Evolutionary conservation across 2,329 filamentous ascomycete genomes (phyloP).

Genomic region (Ceratocystiopsis sp.): DNA sequence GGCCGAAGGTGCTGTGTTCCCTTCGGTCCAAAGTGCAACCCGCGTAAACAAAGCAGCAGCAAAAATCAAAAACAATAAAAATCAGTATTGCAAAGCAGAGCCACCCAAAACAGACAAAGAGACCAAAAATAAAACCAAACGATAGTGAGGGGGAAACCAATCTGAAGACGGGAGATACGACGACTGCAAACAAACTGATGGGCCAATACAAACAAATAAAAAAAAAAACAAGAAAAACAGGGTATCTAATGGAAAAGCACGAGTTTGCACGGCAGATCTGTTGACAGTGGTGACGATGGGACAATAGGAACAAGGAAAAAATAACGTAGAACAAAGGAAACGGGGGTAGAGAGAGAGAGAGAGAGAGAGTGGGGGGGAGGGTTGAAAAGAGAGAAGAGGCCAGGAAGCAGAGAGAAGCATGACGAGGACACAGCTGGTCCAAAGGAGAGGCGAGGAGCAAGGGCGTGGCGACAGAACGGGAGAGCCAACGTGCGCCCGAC

Average conservation of each 20-base stretch:
- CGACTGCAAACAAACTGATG: not conserved
- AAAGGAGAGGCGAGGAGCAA: not conserved
- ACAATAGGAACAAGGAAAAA: not conserved
- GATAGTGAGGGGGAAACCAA: not conserved
- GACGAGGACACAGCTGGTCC: not conserved
- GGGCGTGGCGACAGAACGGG: no score
- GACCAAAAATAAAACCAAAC: not conserved
- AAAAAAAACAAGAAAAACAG: not conserved
- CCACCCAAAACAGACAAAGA: not conserved
- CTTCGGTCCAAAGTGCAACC: no score
- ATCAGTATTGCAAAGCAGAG: no score
- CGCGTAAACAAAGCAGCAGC: no score
- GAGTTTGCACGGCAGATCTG: not conserved
- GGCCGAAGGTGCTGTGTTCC: no score
- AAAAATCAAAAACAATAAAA: no score
- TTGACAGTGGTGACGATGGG: no score
- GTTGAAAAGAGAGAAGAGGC: no score
- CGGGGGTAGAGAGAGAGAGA: no score
- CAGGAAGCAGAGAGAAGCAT: not conserved
- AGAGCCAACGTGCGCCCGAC: no score
- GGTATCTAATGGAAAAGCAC: not conserved
- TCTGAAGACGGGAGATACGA: not conserved
- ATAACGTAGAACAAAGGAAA: not conserved
- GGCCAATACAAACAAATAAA: constrained; percentile 1
- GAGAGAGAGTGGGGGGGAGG: not conserved